Evolutionary conservation across 192 early-diverging fungal species (phyloP), one percentile per base, ranked within the genome.

Genomic region (Lunasporangiospora selenospora): DNA sequence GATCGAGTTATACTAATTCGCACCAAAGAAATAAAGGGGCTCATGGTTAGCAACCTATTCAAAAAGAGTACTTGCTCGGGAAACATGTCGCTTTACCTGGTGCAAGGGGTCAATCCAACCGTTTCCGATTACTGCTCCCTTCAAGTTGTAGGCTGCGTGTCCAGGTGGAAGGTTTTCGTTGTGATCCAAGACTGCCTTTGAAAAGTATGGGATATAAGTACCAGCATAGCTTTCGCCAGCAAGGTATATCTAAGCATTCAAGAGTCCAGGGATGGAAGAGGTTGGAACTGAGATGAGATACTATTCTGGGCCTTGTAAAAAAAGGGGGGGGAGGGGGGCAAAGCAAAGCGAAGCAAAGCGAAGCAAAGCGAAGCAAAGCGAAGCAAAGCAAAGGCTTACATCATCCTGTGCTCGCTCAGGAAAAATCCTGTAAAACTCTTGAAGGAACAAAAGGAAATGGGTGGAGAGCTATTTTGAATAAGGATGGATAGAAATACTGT

Each of bases 161-260:
- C 46, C 53, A 11, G n/a, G 0, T n/a, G 56, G 58, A 12, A 58
- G 50, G 6, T 54, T 43, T 27, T 49, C 77, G 30, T 71, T 64
- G 19, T 77, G 60, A 37, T 81, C 77, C 24, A 81, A 18, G 7
- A 77, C 53, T 0, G 75, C 61, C 4, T 46, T 38, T 12, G 76
- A 75, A 52, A 84, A 77, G 38, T 88, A 88, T 11, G 87, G 87
- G 40, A 88, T 87, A 62, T 84, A 88, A 1, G 78, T 84, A 2
- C 87, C 87, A 1, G 87, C 86, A 60, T 60, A 88, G 47, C 87
- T 88, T 52, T 88, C 87, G 38, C 87, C 87, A 42, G 84, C 80
- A 31, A 88, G 39, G 64, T 87, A 88, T 7, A 88, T 21, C 86
- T 88, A 52, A 34, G 29, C n/a, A n/a, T n/a, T n/a, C n/a, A n/a